Base-by-base conservation (phyloP, 2,329 filamentous ascomycete species). In the Penicillium concentricum region DNA sequence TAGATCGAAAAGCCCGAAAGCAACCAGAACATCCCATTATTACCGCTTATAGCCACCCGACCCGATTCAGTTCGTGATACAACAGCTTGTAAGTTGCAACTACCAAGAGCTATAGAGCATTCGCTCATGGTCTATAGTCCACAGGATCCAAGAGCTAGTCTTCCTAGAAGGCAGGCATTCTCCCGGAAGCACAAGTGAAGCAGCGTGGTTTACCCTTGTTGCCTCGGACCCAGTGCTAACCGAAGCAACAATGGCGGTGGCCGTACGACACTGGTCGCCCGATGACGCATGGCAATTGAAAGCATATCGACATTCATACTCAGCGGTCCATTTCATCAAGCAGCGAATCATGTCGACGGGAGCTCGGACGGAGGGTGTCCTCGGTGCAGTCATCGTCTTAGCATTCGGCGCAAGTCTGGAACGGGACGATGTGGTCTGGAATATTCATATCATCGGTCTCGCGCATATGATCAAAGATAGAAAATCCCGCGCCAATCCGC, bases 191-290 rank as follows among this genome's bases (percentile, higher is more conserved):
- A 3, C 46, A 49, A 57, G 24, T 16, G 67, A 70, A 54, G 60
- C 59, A 5, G 60, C 56, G 2, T 70, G 67, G 67, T 51, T 66
- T 26, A 30, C 59, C 13, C 54, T 68, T 13, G 55, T 70, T 37
- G 54, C 54, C 32, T 67, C 68, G 4, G 64, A 70, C 26, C 63
- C 61, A 3, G 65, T 60, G 5, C 49, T 69, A 12, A 43, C 65
- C 12, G 65, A 70, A 51, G 58, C 65, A 10, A 57, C 67, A 4
- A 53, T 70, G 58, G 65, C 64, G 8, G 47, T 67, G 10, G 64
- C 62, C 7, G 37, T 59, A 28, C 60, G 65, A 10, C 59, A 65
- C 30, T 67, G 60, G 64, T 66, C 67, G 4, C 64, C 62, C 13
- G 56, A 59, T 4, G 16, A 18, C 20, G 26, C 35, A 10, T 68